Evolutionary conservation across 2,329 filamentous ascomycete species (phyloP), one percentile per base, ranked within the genome.

Genomic region (Arthrobotrys pseudoclavata): DNA sequence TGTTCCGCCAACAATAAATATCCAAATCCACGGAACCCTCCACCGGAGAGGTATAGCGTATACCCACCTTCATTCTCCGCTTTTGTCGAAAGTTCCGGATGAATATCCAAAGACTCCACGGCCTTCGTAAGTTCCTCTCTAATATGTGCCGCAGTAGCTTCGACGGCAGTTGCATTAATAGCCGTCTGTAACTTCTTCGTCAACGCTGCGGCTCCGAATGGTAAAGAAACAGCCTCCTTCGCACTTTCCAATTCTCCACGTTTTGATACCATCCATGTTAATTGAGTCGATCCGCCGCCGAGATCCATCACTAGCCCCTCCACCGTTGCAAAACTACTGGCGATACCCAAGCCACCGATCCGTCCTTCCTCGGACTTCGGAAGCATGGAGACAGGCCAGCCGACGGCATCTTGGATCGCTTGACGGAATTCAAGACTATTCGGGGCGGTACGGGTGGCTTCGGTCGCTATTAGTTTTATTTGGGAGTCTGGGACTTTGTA

Each of bases 1-100:
- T 95, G 92, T 80, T 89, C 88, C 82, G 91, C 90, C 91, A 97
- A 94, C 64, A 97, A 86, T 82, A 97, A 90, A 83, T 93, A 96
- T 5, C 94, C 94, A 86, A 96, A 97, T 15, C 94, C 94, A 40
- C 94, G 87, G 82, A 97, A 97, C 0, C 94, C 94, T 24, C 94
- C 94, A 50, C 94, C 94, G 79, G 92, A 97, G 71, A 97, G 89
- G 83, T 94, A 97, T 7, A 97, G 86, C 37, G 91, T 89, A 71
- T 94, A 86, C 3, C 87, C 87, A 0, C 85, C 85, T 0, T 85
- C 81, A 29, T 83, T 81, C 29, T 84, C 83, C 13, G 86, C 85
- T 20, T 83, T 81, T 12, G 86, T 82, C 0, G 86, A 79, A 4
- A 90, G 83, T 15, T 86, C 84, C 12, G 84, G 82, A 0, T 94